Evolutionary conservation across 108 stramenopile species (phyloP), one percentile per base, ranked within the genome.

Genomic region (Skeletonema costatum): DNA sequence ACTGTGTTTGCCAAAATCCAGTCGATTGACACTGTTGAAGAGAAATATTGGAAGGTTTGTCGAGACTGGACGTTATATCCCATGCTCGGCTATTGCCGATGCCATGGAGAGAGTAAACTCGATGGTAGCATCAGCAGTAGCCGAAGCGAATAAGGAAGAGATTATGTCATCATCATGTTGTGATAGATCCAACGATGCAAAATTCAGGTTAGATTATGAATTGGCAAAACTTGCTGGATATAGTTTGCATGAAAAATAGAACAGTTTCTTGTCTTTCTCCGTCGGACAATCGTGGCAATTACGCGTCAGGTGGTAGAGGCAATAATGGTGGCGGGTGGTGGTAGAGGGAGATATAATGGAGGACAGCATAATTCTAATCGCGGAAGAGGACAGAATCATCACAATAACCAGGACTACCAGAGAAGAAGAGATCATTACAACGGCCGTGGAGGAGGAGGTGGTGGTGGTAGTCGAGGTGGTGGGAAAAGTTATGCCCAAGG

Each of bases 51-150:
- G 71, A 5, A 86, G 93, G 63, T 83, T 90, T 32, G 35, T 75
- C 13, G 44, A 71, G 46, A 85, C 90, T 1, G 93, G 93, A n/a
- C 70, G 81, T 64, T 94, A 90, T 61, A 83, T 94, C 32, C 91
- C 91, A 0, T 72, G 86, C 16, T 60, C 7, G 30, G 90, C 89
- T 2, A 89, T 94, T 71, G 36, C 62, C 1, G 93, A 92, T 68
- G 87, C 89, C 14, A 81, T 78, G 30, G 39, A 74, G 32, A 68
- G 92, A 63, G 83, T 88, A 2, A 78, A 84, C 29, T 60, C 78
- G 32, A 53, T 91, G 35, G 35, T 87, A 41, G 61, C 80, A 48
- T 42, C 68, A 5, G 86, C 82, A 6, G 74, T 59, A 33, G 66
- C 50, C 0, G 75, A 77, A 65, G 69, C 80, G 38, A 71, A 74